Conservation (phyloP, 2,329 filamentous ascomycete species). For the Juglanconis juglandina region DNA sequence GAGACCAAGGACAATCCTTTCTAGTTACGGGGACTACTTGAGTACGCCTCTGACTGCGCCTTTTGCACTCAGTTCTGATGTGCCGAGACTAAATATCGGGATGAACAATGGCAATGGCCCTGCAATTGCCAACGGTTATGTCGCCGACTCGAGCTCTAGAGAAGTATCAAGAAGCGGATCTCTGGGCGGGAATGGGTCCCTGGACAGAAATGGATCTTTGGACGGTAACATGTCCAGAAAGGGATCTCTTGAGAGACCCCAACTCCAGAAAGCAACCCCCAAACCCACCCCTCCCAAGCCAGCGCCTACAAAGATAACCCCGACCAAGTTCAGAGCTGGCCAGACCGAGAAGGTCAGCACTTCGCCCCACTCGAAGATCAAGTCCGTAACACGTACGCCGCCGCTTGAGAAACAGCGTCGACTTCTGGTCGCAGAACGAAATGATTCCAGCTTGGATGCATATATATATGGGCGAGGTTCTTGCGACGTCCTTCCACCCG, state of each 20-base stretch:
- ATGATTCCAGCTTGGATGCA: slow-evolving; percentile 22
- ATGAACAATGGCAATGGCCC: not conserved
- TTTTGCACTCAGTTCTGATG: not conserved
- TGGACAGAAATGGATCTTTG: not conserved
- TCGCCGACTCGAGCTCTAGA: not conserved
- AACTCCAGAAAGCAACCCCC: not conserved
- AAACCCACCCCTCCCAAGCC: not conserved
- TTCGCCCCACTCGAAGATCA: not conserved
- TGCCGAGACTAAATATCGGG: not conserved
- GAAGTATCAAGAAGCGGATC: not conserved
- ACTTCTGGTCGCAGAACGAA: slow-evolving; percentile 3
- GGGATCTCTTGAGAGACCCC: not conserved
- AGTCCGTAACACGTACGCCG: not conserved
- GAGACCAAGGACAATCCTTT: not conserved
- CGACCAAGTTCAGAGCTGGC: not conserved
- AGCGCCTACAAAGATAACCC: not conserved
- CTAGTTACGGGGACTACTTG: not conserved
- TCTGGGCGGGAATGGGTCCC: not conserved
- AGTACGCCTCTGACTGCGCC: not conserved
- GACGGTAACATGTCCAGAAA: not conserved
- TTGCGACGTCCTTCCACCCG: slow-evolving; percentile 20
- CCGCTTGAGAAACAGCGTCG: slow-evolving; percentile 14
- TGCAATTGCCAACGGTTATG: not conserved
- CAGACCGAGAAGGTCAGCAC: not conserved
- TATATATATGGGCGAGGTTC: slow-evolving; percentile 25